Percentiles rank a stretch among this genome's conserved stretches.
Conservation (phyloP, 192 early-diverging fungal species). For the Gonapodya prolifera region DNA sequence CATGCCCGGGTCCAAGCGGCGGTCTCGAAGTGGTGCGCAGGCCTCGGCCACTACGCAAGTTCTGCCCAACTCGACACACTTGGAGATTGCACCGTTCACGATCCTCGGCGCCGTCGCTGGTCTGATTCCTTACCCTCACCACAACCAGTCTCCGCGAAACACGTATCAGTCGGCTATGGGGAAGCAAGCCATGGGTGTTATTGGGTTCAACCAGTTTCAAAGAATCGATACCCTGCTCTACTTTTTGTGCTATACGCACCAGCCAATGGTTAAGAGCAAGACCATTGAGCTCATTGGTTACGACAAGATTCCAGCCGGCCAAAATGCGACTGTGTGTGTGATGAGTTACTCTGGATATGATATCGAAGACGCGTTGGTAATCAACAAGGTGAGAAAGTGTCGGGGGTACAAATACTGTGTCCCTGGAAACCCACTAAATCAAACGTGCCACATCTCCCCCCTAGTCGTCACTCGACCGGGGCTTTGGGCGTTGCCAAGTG, state of each 20-base stretch:
- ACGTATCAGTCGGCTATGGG: slow-evolving; percentile 99
- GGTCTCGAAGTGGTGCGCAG: slow-evolving; percentile 14
- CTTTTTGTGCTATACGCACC: slow-evolving; percentile 90
- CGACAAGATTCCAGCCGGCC: slow-evolving; percentile 74
- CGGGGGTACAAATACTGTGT: slow-evolving; percentile 4
- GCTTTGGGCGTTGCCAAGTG: slow-evolving; percentile 89
- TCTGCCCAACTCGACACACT: slow-evolving; percentile 69
- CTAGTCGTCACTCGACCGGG: slow-evolving; percentile 77
- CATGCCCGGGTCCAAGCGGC: slow-evolving; percentile 11
- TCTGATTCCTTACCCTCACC: slow-evolving; percentile 95
- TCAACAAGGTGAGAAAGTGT: slow-evolving; percentile 58
- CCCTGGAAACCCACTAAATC: background rate
- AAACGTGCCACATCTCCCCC: background rate
- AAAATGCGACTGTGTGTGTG: slow-evolving; percentile 88
- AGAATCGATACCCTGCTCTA: slow-evolving; percentile 92
- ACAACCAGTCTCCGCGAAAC: slow-evolving; percentile 97
- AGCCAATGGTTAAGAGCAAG: slow-evolving; percentile 96
- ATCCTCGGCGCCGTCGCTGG: slow-evolving; percentile 95
- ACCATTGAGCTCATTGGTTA: slow-evolving; percentile 96
- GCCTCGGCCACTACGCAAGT: slow-evolving; percentile 6
- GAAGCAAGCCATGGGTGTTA: slow-evolving; percentile 96
- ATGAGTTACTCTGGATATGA: slow-evolving; percentile 98
- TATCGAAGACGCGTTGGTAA: slow-evolving; percentile 95
- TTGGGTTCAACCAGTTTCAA: slow-evolving; percentile 87
- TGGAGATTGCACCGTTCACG: slow-evolving; percentile 94